Percentiles rank a stretch among this genome's conserved stretches.
Evolutionary conservation across 805 yeast genomes (phyloP).

Genomic region (Metschnikowia kofuensis): DNA sequence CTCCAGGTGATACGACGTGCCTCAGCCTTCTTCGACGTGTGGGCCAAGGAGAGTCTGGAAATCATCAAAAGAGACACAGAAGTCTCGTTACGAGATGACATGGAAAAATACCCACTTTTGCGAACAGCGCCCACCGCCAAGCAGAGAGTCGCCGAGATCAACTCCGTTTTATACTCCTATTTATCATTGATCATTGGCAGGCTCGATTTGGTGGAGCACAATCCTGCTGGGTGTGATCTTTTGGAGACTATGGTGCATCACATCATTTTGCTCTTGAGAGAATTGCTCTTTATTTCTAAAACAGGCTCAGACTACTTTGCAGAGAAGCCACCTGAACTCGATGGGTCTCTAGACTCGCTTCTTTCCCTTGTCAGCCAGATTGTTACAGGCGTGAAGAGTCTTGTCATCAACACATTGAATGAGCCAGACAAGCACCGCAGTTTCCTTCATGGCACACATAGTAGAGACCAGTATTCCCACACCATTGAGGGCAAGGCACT

Average conservation of each 20-base stretch:
- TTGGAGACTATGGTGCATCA: constrained; percentile 68
- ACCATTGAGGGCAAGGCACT: constrained; percentile 67
- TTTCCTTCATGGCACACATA: constrained; percentile 13
- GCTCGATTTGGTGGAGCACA: constrained; percentile 72
- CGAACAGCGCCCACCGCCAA: constrained; percentile 58
- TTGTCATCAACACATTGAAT: constrained; percentile 54
- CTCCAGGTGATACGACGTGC: constrained; percentile 68
- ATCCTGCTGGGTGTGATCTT: constrained; percentile 64
- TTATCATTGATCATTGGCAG: constrained; percentile 71
- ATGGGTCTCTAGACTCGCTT: constrained; percentile 53
- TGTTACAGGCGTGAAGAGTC: constrained; percentile 59
- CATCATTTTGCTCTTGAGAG: constrained; percentile 60
- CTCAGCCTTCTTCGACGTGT: constrained; percentile 60
- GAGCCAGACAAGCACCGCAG: constrained; percentile 36
- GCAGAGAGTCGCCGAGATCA: constrained; percentile 61
- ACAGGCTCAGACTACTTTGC: constrained; percentile 40
- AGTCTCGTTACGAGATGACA: constrained; percentile 31
- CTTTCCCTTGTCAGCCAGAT: constrained; percentile 61
- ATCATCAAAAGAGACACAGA: constrained; percentile 39
- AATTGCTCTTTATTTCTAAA: constrained; percentile 58
- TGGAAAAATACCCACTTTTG: constrained; percentile 46
- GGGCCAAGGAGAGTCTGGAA: constrained; percentile 63
- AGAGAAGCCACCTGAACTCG: constrained; percentile 41
- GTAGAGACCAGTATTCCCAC: constrained; percentile 43
- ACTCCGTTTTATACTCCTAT: constrained; percentile 56